These are phyloP conservation scores for Candida maltosa DNA, from an alignment of 805 yeast genomes.

Conservation along the genomic window DNA sequence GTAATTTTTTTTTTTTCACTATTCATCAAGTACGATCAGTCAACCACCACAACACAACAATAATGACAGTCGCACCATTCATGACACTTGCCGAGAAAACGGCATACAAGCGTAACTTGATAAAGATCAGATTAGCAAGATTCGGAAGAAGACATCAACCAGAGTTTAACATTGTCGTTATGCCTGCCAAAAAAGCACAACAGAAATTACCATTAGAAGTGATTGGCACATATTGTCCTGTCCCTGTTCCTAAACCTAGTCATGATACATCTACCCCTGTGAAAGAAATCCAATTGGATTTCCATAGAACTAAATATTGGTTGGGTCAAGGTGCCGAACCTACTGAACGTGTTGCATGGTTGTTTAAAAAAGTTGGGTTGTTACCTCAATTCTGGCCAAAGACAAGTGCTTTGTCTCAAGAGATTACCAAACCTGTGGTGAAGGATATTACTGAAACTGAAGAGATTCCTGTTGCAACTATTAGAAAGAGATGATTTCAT, in stretches of 20 bases:
- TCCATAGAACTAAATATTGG: constrained; percentile 92
- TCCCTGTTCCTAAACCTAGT: constrained; percentile 58
- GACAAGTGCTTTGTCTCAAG: constrained; percentile 35
- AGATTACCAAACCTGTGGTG: constrained; percentile 26
- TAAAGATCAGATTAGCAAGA: constrained; percentile 86
- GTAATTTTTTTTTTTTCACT: too few species aligned
- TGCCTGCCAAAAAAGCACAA: constrained; percentile 72
- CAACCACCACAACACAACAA: background rate
- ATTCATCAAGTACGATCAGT: background rate
- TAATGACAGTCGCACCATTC: background rate
- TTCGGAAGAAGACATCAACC: constrained; percentile 91
- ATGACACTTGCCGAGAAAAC: constrained; percentile 1
- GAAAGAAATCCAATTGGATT: constrained; percentile 82
- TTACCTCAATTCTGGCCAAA: constrained; percentile 59
- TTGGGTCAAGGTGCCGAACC: constrained; percentile 97
- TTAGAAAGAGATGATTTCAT: constrained; percentile 31
- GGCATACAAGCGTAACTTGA: constrained; percentile 30
- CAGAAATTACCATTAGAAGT: constrained; percentile 91
- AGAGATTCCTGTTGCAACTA: constrained; percentile 31
- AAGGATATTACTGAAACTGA: constrained; percentile 20
- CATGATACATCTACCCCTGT: constrained; percentile 49
- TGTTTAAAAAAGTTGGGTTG: constrained; percentile 77
- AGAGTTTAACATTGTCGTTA: constrained; percentile 86
- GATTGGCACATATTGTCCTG: constrained; percentile 88
- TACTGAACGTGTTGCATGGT: constrained; percentile 70